These are phyloP conservation scores for Candida nonsorbophila DNA, from an alignment of 805 yeast species.

Conservation along the genomic window DNA sequence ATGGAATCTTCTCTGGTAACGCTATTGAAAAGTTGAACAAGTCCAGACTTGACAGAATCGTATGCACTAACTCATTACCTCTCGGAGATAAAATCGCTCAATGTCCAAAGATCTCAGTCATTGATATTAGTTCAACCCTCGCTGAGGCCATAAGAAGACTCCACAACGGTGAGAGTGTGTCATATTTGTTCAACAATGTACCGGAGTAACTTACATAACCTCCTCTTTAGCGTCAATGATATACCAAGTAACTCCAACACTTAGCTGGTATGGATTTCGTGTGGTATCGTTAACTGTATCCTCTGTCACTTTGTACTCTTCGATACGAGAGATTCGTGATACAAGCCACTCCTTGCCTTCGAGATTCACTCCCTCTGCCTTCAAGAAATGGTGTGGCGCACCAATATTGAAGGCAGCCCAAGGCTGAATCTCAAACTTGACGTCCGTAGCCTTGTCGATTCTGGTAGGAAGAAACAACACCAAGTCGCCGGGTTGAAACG, in stretches of 20 bases:
- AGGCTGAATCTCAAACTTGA: constrained; percentile 33
- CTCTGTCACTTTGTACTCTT: constrained; percentile 47
- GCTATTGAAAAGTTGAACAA: constrained; percentile 68
- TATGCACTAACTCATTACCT: constrained; percentile 79
- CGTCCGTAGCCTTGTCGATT: constrained; percentile 27
- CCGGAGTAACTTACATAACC: constrained; percentile 24
- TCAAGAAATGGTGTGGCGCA: constrained; percentile 76
- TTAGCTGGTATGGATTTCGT: constrained; percentile 62
- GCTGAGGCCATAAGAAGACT: constrained; percentile 82
- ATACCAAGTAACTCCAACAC: constrained; percentile 61
- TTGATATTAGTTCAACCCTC: constrained; percentile 68
- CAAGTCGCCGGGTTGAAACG: constrained; percentile 69
- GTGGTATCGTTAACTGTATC: constrained; percentile 23
- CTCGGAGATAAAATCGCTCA: constrained; percentile 54
- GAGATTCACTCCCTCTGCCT: constrained; percentile 18
- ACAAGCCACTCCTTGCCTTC: constrained; percentile 74
- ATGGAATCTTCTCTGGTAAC: constrained; percentile 71
- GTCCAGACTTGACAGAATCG: constrained; percentile 61
- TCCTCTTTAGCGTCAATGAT: constrained; percentile 51
- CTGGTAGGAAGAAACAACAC: constrained; percentile 82
- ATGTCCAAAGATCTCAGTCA: constrained; percentile 61
- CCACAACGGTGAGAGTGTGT: constrained; percentile 83
- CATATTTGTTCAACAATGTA: constrained; percentile 69
- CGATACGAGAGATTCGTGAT: constrained; percentile 59
- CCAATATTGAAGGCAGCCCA: constrained; percentile 97